phyloP scores from a whole-genome alignment of 805 yeast species.

The Starmerella kuoi region DNA sequence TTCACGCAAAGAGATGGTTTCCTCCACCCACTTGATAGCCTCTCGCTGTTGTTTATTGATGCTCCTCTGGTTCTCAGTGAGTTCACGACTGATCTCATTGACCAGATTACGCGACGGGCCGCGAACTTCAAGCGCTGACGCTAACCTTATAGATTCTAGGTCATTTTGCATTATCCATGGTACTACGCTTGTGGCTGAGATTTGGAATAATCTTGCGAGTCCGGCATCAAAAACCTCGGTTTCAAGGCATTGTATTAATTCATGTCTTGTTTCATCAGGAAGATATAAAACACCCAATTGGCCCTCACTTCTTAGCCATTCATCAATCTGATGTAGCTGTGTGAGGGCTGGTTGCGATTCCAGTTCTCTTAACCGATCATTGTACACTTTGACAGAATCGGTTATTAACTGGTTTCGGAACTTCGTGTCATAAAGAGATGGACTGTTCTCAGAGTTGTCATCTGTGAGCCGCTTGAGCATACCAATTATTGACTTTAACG shows the following conservation, averaged over 20 bases:
- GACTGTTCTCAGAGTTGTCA: constrained; percentile 10
- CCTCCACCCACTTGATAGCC: constrained; percentile 14
- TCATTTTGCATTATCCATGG: constrained; percentile 15
- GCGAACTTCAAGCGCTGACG: constrained; percentile 15
- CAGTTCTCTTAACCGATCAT: not conserved
- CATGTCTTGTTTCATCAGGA: constrained; percentile 13
- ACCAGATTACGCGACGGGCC: constrained; percentile 9
- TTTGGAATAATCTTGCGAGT: constrained; percentile 8
- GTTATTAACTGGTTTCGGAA: constrained; percentile 9
- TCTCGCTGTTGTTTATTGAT: not conserved
- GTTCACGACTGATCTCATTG: constrained; percentile 1
- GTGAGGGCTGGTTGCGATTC: not conserved
- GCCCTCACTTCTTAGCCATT: constrained; percentile 16
- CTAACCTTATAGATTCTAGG: constrained; percentile 10
- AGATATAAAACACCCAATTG: constrained; percentile 11
- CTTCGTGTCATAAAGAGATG: constrained; percentile 15
- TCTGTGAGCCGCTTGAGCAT: constrained; percentile 17
- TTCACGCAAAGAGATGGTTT: constrained; percentile 2
- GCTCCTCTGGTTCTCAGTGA: constrained; percentile 2
- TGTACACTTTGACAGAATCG: constrained; percentile 1
- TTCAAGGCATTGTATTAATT: constrained; percentile 8
- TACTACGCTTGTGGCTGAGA: constrained; percentile 12
- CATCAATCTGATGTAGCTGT: constrained; percentile 1
- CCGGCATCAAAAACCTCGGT: constrained; percentile 7
- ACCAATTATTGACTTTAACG: constrained; percentile 6